Evolutionary conservation across 2,329 filamentous ascomycete species (phyloP).

Genomic region (Penicillium polonicum): DNA sequence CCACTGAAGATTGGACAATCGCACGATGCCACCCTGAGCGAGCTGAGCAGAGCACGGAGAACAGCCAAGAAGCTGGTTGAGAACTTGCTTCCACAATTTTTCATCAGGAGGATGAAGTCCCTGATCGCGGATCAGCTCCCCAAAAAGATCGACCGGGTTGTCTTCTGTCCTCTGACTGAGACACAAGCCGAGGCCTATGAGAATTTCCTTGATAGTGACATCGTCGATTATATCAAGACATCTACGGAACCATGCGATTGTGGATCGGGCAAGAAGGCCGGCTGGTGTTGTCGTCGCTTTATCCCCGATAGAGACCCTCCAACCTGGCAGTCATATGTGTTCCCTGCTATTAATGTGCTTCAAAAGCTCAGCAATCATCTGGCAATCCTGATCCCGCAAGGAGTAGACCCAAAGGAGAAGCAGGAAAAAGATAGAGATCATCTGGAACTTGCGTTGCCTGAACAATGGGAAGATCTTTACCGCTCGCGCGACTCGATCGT

Average conservation of each 20-base stretch:
- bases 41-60: slow-evolving; percentile 76
- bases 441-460: slow-evolving; percentile 71
- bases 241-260: slow-evolving; percentile 70
- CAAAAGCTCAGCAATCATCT: slow-evolving; percentile 92
- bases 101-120: slow-evolving; percentile 87
- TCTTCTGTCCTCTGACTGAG: slow-evolving; percentile 88
- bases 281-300: slow-evolving; percentile 72
- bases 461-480: slow-evolving; percentile 72
- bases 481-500: slow-evolving; percentile 72
- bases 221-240: slow-evolving; percentile 66
- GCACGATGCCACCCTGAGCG: slow-evolving; percentile 80
- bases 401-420: slow-evolving; percentile 65
- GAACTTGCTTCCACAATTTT: slow-evolving; percentile 85
- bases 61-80: slow-evolving; percentile 82
- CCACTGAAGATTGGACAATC: slow-evolving; percentile 86
- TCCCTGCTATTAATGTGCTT: slow-evolving; percentile 76
- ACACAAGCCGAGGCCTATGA: slow-evolving; percentile 80
- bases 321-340: slow-evolving; percentile 74
- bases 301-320: slow-evolving; percentile 56
- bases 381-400: slow-evolving; percentile 75
- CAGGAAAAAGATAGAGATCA: slow-evolving; percentile 74
- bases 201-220: slow-evolving; percentile 71
- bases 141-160: slow-evolving; percentile 89
- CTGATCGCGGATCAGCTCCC: slow-evolving; percentile 90
- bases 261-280: slow-evolving; percentile 65